Base-by-base conservation (phyloP, 768 basidiomycete species). In the Antrodiella citrinella region DNA sequence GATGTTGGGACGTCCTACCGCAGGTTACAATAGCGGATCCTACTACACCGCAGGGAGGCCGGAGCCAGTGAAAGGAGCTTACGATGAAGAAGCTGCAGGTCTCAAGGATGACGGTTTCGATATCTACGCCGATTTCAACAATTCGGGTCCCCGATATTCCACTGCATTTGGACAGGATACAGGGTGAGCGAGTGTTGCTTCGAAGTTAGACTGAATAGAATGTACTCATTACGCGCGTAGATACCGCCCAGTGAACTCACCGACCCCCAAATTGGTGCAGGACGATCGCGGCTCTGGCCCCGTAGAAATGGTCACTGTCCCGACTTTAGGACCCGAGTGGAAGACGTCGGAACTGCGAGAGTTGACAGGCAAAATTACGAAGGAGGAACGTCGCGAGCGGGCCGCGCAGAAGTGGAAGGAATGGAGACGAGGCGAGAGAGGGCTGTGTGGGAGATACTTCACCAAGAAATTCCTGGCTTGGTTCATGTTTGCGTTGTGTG, bases 301-400 rank as follows among this genome's bases (percentile, higher is more conserved):
- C 2, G 87, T 92, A 20, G 93, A 97, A 66, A 74, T 94, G 65
- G 85, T 95, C 41, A 95, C 93, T 0, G 91, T 96, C 0, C 93
- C 93, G 2, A 88, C 88, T 2, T 73, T 97, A 2, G 93, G 93
- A 18, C 71, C 93, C 0, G 93, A 97, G 69, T 97, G 93, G 93
- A 77, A 77, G 21, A 80, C 81, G 45, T 70, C 76, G 18, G 93
- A 97, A 63, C 67, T 96, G 65, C 77, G 75, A 44, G 76, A 77
- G 30, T 86, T 91, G 78, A 86, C 85, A 1, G 85, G 82, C 59
- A 69, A 80, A 2, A 87, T 79, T 3, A 78, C 77, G 61, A 72
- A 76, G 23, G 84, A 90, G 65, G 71, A 76, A 45, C 80, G 79
- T 62, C 60, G 69, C 12, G 80, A 80, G 20, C 24, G 51, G 25